These are phyloP conservation scores for Eudorina sp. DNA, from an alignment of 139 green algal genomes.

Conservation along the genomic window DNA sequence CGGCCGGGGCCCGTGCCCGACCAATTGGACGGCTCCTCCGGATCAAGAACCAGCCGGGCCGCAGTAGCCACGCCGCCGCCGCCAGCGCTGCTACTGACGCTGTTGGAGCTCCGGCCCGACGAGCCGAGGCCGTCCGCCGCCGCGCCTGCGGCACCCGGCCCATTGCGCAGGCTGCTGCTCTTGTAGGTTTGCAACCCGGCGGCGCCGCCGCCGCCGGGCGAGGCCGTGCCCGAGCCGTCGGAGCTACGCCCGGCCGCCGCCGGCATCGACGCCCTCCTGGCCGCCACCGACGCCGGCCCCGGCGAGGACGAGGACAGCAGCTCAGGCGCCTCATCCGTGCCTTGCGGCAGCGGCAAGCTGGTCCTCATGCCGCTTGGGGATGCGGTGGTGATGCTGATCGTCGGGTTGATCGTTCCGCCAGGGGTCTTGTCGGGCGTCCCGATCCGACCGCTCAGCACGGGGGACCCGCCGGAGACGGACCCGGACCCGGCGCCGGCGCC, in stretches of 20 bases:
- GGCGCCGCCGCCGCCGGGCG: not conserved
- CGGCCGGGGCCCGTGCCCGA: not conserved
- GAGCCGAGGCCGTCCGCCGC: not conserved
- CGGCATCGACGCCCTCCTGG: not conserved
- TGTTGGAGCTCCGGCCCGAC: not conserved
- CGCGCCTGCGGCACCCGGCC: not conserved
- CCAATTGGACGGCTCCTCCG: constrained; percentile 1
- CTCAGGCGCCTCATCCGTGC: not conserved
- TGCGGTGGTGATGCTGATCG: not conserved
- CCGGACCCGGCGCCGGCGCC: not conserved
- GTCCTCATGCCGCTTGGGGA: too few species aligned
- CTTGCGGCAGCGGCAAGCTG: too few species aligned
- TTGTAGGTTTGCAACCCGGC: not conserved
- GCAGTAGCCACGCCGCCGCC: constrained; percentile 1
- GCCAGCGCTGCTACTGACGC: not conserved
- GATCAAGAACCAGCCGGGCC: constrained; percentile 22
- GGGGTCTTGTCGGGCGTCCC: not conserved
- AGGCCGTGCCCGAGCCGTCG: not conserved
- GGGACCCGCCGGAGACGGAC: not conserved
- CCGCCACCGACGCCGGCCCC: not conserved
- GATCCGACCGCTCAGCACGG: not conserved
- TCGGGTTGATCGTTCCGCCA: not conserved
- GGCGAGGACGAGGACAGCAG: not conserved
- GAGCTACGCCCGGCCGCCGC: not conserved
- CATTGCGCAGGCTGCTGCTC: not conserved